phyloP scores from a whole-genome alignment of 2,329 filamentous ascomycete genomes.

The Aspergillus ruber region DNA sequence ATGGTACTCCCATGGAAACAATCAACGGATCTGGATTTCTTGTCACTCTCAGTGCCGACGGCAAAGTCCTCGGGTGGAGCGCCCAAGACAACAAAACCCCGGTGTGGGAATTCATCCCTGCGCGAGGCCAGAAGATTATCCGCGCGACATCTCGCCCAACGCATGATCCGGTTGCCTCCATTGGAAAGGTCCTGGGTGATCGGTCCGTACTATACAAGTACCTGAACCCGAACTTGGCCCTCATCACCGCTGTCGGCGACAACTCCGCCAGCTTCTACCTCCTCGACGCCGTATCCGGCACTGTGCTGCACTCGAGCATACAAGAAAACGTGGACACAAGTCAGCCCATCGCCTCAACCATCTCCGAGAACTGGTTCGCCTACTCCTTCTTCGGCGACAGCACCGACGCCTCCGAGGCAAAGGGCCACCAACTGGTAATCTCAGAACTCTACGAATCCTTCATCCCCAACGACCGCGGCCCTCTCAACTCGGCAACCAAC shows the following conservation, averaged over 20 bases:
- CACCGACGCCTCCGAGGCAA: conserved; percentile 47
- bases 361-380: conserved; percentile 93
- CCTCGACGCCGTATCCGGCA: conserved; percentile 78
- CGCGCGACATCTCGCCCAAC: conserved; percentile 61
- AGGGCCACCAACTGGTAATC: conserved; percentile 79
- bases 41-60: conserved; percentile 37
- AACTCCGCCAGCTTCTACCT: conserved; percentile 66
- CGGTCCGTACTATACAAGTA: conserved; percentile 97
- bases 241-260: conserved; percentile 65
- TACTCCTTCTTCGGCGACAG: conserved; percentile 67
- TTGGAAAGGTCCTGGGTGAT: conserved; percentile 87
- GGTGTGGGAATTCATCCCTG: conserved; percentile 69
- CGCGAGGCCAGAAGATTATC: conserved; percentile 60
- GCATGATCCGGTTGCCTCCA: conserved; percentile 86
- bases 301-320: conserved; percentile 64
- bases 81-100: conserved; percentile 32
- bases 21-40: conserved; percentile 30
- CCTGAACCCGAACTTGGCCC: conserved; percentile 75
- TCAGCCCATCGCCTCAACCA: conserved; percentile 66
- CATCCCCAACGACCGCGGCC: conserved; percentile 74
- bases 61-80: conserved; percentile 40
- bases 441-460: conserved; percentile 88
- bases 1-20: conserved; percentile 28
- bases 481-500: conserved; percentile 62
- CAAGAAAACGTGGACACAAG: conserved; percentile 67